Percentiles rank a stretch among this genome's conserved stretches.
Conservation (phyloP, 257 asterid genomes). For the Phtheirospermum japonicum region DNA sequence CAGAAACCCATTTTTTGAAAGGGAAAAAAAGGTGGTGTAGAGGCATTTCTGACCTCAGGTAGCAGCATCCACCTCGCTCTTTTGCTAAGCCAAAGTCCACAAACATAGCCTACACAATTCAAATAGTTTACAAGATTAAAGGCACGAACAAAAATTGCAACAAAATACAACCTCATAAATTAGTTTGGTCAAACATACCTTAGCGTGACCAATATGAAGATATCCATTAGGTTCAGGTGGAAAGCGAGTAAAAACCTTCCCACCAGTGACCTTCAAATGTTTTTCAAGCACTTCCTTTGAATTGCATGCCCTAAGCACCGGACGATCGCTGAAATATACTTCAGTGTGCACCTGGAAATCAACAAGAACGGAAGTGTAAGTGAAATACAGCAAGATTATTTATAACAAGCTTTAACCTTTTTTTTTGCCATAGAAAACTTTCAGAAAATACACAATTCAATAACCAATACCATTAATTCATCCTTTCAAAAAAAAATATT, state of each 20-base stretch:
- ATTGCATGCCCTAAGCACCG: conserved; percentile 82
- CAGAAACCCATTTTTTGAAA: background rate
- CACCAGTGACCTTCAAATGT: conserved; percentile 74
- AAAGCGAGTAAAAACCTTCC: conserved; percentile 83
- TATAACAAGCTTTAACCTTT: background rate
- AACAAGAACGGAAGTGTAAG: conserved; percentile 9
- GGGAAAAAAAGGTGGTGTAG: conserved; percentile 11
- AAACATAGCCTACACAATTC: conserved; percentile 84
- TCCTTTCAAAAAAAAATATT: too few relatives aligned
- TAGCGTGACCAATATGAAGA: conserved; percentile 95
- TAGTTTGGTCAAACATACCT: conserved; percentile 47
- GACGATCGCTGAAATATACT: conserved; percentile 80
- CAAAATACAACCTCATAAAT: conserved; percentile 10
- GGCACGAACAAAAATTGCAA: conserved; percentile 7
- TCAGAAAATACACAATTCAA: too few relatives aligned
- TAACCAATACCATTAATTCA: too few relatives aligned
- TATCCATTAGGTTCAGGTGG: conserved; percentile 99
- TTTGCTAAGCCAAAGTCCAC: conserved; percentile 95
- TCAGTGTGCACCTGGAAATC: conserved; percentile 84
- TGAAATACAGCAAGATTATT: background rate
- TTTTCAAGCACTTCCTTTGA: conserved; percentile 72
- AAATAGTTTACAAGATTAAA: background rate
- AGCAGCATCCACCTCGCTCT: conserved; percentile 94
- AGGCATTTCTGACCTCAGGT: conserved; percentile 60
- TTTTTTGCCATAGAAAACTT: too few relatives aligned